These are phyloP conservation scores for Ogataea naganishii DNA, from an alignment of 805 yeast species.

Conservation along the genomic window DNA sequence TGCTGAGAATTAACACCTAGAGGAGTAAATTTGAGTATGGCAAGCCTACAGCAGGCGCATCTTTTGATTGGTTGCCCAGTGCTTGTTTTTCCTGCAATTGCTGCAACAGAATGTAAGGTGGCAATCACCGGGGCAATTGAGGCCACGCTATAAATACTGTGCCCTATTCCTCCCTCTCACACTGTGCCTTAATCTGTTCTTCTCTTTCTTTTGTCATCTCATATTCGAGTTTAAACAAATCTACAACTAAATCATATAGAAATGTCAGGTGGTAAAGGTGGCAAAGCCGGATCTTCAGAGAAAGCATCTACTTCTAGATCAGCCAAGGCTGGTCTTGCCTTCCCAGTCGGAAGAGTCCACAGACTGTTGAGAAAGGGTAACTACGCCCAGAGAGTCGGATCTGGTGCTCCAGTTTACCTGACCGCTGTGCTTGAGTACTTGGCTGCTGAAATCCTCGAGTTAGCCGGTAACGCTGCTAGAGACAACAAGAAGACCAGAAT, in stretches of 20 bases:
- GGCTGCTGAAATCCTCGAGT: conserved; percentile 96
- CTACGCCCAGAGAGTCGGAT: conserved; percentile 98
- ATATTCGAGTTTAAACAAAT: not conserved
- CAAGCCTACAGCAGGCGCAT: no score
- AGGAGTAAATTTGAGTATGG: no score
- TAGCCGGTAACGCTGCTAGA: conserved; percentile 98
- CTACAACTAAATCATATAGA: conserved; percentile 7
- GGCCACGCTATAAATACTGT: no score
- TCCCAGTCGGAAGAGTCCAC: conserved; percentile 99
- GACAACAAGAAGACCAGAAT: conserved; percentile 98
- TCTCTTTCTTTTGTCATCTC: not conserved
- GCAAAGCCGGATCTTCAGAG: conserved; percentile 91
- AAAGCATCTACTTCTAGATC: conserved; percentile 98
- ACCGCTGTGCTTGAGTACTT: conserved; percentile 95
- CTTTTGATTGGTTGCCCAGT: no score
- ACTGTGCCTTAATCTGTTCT: no score
- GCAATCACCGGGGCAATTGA: no score
- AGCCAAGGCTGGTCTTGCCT: conserved; percentile 95
- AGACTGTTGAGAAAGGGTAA: conserved; percentile 93
- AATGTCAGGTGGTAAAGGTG: conserved; percentile 74
- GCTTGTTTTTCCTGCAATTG: no score
- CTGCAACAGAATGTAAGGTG: no score
- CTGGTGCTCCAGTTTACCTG: conserved; percentile 98
- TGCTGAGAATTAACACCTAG: no score
- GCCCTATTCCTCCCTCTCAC: no score